These are phyloP conservation scores for Penicillium sp. DNA, from an alignment of 2,329 filamentous ascomycete species.

Conservation along the genomic window DNA sequence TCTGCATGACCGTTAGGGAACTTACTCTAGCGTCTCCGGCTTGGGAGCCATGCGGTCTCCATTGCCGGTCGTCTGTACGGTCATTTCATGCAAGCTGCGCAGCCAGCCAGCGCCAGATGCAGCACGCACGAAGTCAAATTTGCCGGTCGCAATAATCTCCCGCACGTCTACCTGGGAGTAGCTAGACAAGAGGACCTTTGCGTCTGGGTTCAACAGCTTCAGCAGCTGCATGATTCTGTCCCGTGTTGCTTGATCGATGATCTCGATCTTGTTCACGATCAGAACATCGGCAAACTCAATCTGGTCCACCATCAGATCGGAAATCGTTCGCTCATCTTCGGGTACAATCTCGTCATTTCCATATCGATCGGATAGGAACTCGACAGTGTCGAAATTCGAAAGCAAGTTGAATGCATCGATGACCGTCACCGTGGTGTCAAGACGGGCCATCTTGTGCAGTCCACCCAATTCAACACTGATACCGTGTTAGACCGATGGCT, in stretches of 20 bases:
- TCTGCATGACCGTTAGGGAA: not conserved
- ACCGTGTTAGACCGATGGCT: slow-evolving; percentile 3
- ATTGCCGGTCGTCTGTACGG: slow-evolving; percentile 55
- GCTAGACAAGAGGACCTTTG: slow-evolving; percentile 61
- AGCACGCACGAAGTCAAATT: slow-evolving; percentile 64
- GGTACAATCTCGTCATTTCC: slow-evolving; percentile 58
- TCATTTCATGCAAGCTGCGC: slow-evolving; percentile 67
- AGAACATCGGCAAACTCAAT: slow-evolving; percentile 76
- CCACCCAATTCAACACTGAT: slow-evolving; percentile 57
- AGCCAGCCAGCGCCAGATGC: slow-evolving; percentile 68
- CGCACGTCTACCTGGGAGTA: slow-evolving; percentile 61
- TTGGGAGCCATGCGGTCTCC: slow-evolving; percentile 61
- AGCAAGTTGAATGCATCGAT: slow-evolving; percentile 72
- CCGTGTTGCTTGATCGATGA: slow-evolving; percentile 51
- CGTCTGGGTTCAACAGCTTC: slow-evolving; percentile 63
- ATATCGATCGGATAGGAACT: slow-evolving; percentile 64
- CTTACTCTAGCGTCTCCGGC: slow-evolving; percentile 67
- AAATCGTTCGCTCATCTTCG: slow-evolving; percentile 71
- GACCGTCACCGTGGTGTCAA: slow-evolving; percentile 71
- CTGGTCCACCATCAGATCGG: slow-evolving; percentile 73
- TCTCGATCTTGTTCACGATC: slow-evolving; percentile 68
- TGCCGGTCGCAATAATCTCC: slow-evolving; percentile 63
- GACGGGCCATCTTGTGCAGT: slow-evolving; percentile 61
- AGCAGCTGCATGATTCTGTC: slow-evolving; percentile 54
- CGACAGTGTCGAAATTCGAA: slow-evolving; percentile 68